Evolutionary conservation across 176 grass and related monocot species (phyloP), one percentile per base, ranked within the genome.

Genomic region (Triticum urartu): DNA sequence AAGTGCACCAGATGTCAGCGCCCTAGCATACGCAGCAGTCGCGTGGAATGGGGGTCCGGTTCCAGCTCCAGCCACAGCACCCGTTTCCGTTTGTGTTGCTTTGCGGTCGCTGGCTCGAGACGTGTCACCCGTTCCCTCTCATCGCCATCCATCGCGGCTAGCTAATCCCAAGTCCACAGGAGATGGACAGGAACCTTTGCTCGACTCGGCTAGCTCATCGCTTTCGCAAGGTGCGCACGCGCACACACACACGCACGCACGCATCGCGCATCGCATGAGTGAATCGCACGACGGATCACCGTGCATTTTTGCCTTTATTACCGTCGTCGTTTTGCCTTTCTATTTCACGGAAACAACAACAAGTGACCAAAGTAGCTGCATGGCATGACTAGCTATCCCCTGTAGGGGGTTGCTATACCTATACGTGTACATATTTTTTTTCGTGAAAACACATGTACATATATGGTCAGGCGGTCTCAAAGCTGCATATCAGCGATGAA

Each of bases 281-380:
- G 66, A 21, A 52, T 36, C 68, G 80, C 42, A 67, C 22, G 60
- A 17, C 5, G 50, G 54, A 52, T 40, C 69, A 20, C 11, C 0
- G 11, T 15, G 24, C 73, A 14, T 64, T 18, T 8, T 81, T 84
- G 65, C 72, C 79, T 15, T 79, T 60, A 45, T 72, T 67, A 35
- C 40, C 88, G 79, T 74, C 40, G 6, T 81, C 1, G 25, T 50
- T 0, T 34, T 43, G 15, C 17, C 30, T 80, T 87, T 83, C 89
- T 75, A 24, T 68, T 84, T 84, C 59, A 11, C 1, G 68, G 21
- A 87, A 91, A 80, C 60, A 87, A 83, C 80, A 87, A 81, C 24
- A 3, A 14, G 20, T 14, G 5, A 30, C 9, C 15, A 40, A 7
- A 35, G 4, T 35, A 35, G 34, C 34, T 5, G 34, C 34, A 35